Percentiles rank a stretch among this genome's conserved stretches.
These are phyloP conservation scores for Globisporangium heterothallicum DNA, from an alignment of 352 stramenopile species.

Conservation along the genomic window DNA sequence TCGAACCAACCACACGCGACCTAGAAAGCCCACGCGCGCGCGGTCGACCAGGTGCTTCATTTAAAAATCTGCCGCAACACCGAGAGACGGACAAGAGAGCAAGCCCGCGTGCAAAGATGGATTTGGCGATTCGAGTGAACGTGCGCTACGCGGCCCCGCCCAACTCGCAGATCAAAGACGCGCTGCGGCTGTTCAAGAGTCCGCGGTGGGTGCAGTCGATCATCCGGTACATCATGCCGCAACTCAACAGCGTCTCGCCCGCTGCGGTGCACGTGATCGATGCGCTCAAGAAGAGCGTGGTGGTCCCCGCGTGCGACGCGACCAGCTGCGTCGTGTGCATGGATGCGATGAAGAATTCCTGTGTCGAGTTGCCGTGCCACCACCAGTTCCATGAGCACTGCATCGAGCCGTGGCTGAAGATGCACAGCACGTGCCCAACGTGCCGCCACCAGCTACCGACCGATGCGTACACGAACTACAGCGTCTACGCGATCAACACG, in stretches of 20 bases:
- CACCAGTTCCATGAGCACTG: slow-evolving; percentile 79
- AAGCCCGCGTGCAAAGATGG: slow-evolving; percentile 29
- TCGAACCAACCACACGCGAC: too few relatives aligned
- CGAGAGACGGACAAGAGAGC: slow-evolving; percentile 3
- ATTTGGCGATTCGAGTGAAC: slow-evolving; percentile 86
- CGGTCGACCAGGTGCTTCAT: too few relatives aligned
- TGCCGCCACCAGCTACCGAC: slow-evolving; percentile 78
- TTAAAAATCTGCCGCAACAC: slow-evolving; percentile 3
- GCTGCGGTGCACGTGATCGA: slow-evolving; percentile 57
- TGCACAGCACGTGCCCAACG: slow-evolving; percentile 81
- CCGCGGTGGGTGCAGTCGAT: slow-evolving; percentile 87
- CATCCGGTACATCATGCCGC: slow-evolving; percentile 87
- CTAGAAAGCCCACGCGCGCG: too few relatives aligned
- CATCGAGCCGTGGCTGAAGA: slow-evolving; percentile 84
- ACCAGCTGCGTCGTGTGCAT: slow-evolving; percentile 79
- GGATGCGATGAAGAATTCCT: slow-evolving; percentile 51
- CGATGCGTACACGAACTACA: slow-evolving; percentile 82
- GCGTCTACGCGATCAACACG: slow-evolving; percentile 87
- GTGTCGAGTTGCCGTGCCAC: slow-evolving; percentile 62
- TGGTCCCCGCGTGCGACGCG: slow-evolving; percentile 14
- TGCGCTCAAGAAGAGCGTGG: slow-evolving; percentile 42
- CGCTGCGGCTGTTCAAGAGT: slow-evolving; percentile 83
- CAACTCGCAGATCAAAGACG: slow-evolving; percentile 87
- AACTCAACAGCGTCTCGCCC: slow-evolving; percentile 80
- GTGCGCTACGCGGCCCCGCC: slow-evolving; percentile 79